Evolutionary conservation across 306 rosid genomes (phyloP), one percentile per base, ranked within the genome.

Genomic region (Cucurbita ficifolia): DNA sequence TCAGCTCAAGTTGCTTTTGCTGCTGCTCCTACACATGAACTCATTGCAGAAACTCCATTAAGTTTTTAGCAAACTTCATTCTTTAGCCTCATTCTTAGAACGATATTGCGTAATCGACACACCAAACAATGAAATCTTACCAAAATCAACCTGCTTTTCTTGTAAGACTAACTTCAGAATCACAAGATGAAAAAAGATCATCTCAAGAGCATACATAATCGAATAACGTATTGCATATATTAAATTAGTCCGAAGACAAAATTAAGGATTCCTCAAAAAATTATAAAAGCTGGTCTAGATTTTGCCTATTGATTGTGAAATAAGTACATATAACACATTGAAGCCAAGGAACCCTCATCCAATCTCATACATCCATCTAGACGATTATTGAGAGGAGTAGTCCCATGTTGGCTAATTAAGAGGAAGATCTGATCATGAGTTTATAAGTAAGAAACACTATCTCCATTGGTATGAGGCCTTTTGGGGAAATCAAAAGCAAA

Each of bases 1-100:
- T 89, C 75, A 94, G 83, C 76, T 89, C 97, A 45, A 94, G 89
- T 72, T 94, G 97, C 74, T 87, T 94, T 64, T 77, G 88, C 77
- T 94, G 97, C 78, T 94, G 99, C 81, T 87, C 99, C 97, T 93
- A 62, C 77, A 81, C 11, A 67, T 8, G 42, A 75, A 74, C 24
- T 50, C 65, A 6, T 38, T 65, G 56, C 71, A 43, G 72, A 46
- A 49, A 62, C 56, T 53, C 2, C 48, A 18, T 17, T 71, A 14
- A 49, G 60, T 33, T 53, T 18, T 29, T 10, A 50, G 4, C 45
- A 14, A 29, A 29, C 3, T 29, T 29, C 33, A 29, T 29, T 29
- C 3, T 29, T 29, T 29, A 29, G 33, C 3, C 33, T 29, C 33
- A 29, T 29, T 29, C 33, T 29, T 29, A 29, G 33, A 29, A 29